Percentiles rank a stretch among this genome's conserved stretches.
These are phyloP conservation scores for Saccharomycopsis fermentans DNA, from an alignment of 805 yeast genomes.

Conservation along the genomic window DNA sequence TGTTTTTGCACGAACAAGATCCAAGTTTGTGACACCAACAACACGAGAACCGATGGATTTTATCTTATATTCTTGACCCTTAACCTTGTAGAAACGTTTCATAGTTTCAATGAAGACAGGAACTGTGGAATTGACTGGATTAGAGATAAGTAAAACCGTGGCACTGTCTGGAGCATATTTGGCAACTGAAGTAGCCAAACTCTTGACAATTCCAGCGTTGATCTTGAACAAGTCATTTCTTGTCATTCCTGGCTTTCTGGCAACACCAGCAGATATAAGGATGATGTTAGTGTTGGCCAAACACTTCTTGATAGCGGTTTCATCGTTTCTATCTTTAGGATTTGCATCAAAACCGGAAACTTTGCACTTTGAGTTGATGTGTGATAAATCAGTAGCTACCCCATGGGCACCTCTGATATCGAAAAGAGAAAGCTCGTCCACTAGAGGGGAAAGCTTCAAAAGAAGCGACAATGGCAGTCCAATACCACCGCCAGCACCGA, in stretches of 20 bases:
- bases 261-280: conserved; percentile 83
- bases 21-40: conserved; percentile 78
- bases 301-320: conserved; percentile 51
- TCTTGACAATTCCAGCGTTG: conserved; percentile 72
- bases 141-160: conserved; percentile 55
- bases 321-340: conserved; percentile 38
- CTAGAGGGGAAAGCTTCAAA: conserved; percentile 59
- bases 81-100: conserved; percentile 54
- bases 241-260: conserved; percentile 85
- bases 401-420: conserved; percentile 72
- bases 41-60: conserved; percentile 23
- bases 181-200: conserved; percentile 61
- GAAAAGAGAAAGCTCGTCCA: conserved; percentile 57
- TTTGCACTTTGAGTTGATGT: conserved; percentile 61
- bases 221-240: conserved; percentile 78
- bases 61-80: conserved; percentile 28
- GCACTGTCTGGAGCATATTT: conserved; percentile 52
- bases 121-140: conserved; percentile 78
- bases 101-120: conserved; percentile 76
- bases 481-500: conserved; percentile 83
- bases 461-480: conserved; percentile 62
- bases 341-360: conserved; percentile 42
- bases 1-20: conserved; percentile 66
- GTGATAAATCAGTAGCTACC: conserved; percentile 71
- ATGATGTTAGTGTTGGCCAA: conserved; percentile 73